These are phyloP conservation scores for Citropsis articulata DNA, from an alignment of 345 rosid genomes.

Conservation along the genomic window DNA sequence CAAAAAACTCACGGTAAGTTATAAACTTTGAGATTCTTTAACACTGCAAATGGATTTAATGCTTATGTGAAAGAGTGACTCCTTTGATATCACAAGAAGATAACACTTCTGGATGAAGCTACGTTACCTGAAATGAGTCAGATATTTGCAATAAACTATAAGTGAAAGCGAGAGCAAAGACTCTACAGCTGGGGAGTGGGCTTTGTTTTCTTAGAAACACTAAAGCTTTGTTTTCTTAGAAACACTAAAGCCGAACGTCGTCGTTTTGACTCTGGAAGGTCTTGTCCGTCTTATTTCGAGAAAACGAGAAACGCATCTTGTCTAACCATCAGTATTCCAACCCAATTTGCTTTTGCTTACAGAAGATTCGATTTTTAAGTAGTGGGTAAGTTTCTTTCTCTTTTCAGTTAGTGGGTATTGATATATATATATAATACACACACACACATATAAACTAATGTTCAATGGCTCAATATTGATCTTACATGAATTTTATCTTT, in stretches of 20 bases:
- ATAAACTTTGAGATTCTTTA: background rate
- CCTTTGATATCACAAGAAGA: background rate
- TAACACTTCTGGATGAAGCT: background rate
- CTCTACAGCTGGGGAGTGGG: background rate
- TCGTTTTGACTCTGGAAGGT: background rate
- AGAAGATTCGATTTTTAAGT: background rate
- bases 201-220: background rate
- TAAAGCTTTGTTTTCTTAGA: background rate
- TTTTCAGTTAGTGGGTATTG: background rate
- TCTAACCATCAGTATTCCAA: background rate
- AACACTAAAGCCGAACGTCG: background rate
- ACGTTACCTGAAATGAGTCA: background rate
- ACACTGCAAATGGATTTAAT: background rate
- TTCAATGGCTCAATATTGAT: background rate
- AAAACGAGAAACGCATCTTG: background rate
- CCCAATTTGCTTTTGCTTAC: background rate
- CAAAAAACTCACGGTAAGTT: background rate
- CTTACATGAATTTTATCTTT: background rate
- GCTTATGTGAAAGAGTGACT: background rate
- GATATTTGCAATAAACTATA: background rate
- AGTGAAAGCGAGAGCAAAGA: background rate
- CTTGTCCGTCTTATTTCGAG: background rate
- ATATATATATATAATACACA: too few species aligned
- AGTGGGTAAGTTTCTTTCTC: background rate
- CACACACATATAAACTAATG: too few species aligned